Conservation (phyloP, 1,284 basidiomycete genomes). For the Lentinula novae-zelandiae region DNA sequence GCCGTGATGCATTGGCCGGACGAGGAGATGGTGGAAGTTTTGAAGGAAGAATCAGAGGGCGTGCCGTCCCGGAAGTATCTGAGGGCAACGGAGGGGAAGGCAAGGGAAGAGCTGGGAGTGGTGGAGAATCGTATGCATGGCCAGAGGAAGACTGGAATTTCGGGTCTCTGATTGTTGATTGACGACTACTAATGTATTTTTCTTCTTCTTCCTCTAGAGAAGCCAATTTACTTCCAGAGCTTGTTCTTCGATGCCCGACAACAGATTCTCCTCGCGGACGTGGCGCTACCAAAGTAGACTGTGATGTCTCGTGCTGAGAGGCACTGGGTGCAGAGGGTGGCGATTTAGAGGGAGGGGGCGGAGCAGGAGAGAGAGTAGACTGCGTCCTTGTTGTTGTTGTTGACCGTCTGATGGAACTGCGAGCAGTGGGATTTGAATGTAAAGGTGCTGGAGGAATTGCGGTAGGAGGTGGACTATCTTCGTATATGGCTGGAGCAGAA, state of each 20-base stretch:
- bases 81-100: constrained; percentile 32
- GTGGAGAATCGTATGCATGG: constrained; percentile 53
- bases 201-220: constrained; percentile 61
- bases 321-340: constrained; percentile 44
- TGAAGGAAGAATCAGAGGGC: constrained; percentile 23
- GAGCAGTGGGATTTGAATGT: constrained; percentile 22
- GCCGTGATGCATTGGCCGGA: constrained; percentile 39
- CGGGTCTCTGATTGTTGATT: constrained; percentile 18
- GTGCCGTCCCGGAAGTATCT: constrained; percentile 30
- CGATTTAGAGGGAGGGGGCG: constrained; percentile 58
- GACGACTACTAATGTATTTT: constrained; percentile 25
- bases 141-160: constrained; percentile 26
- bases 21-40: constrained; percentile 42
- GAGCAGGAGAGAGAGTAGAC: constrained; percentile 56
- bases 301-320: constrained; percentile 27
- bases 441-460: constrained; percentile 24
- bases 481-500: constrained; percentile 20
- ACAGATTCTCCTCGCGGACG: constrained; percentile 45
- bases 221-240: constrained; percentile 54
- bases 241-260: constrained; percentile 46
- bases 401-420: constrained; percentile 21
- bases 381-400: constrained; percentile 34
- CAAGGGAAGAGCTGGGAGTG: constrained; percentile 59
- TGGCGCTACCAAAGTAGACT: constrained; percentile 20
- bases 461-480: constrained; percentile 27